Conservation (phyloP, 148 eudicot species). For the Rhododendron mucronatum region DNA sequence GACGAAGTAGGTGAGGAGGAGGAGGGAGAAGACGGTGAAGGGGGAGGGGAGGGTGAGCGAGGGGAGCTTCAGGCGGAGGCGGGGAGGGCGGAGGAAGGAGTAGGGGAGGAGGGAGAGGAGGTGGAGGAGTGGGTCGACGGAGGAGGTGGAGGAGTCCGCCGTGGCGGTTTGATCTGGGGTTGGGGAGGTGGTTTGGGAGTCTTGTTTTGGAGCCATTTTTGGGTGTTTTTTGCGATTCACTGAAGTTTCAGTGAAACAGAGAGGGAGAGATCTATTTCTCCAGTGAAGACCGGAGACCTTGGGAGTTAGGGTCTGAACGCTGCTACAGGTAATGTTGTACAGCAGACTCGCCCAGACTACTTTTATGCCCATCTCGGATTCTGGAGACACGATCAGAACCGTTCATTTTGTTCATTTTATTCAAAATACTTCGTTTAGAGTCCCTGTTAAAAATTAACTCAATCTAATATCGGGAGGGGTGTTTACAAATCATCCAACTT, state of each 20-base stretch:
- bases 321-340: no score
- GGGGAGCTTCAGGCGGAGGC: conserved; percentile 74
- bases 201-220: conserved; percentile 15
- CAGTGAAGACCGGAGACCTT: neutral
- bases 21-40: conserved; percentile 53
- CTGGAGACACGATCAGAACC: no score
- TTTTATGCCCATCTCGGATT: no score
- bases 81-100: conserved; percentile 66
- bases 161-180: neutral
- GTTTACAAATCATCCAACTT: no score
- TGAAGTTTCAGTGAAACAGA: neutral
- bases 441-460: no score
- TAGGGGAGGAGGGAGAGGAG: conserved; percentile 42
- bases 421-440: no score
- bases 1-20: conserved; percentile 88
- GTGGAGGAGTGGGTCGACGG: conserved; percentile 51
- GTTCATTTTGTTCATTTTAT: no score
- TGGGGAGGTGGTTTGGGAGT: conserved; percentile 10
- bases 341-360: no score
- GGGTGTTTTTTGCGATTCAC: neutral
- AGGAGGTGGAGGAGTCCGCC: conserved; percentile 10
- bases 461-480: no score
- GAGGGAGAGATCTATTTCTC: neutral
- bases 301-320: no score
- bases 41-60: conserved; percentile 70